phyloP scores from a whole-genome alignment of 2,329 filamentous ascomycete species.

The Ascochyta fabae region DNA sequence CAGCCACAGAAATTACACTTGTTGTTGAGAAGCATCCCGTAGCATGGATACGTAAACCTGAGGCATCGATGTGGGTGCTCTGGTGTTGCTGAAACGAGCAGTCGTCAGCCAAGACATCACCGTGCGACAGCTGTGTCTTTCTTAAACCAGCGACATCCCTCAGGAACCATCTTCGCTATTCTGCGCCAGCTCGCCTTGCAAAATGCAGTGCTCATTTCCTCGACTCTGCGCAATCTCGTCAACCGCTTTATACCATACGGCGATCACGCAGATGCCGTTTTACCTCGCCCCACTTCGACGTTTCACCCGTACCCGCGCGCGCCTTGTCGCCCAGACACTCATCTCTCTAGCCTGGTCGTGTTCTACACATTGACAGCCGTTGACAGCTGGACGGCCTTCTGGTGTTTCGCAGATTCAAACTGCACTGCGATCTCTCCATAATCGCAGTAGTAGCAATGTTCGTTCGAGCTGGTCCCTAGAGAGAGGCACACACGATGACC shows the following conservation, averaged over 20 bases:
- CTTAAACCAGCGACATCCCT: conserved; percentile 11
- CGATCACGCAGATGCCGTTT: conserved; percentile 34
- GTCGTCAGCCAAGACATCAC: conserved; percentile 10
- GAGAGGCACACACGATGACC: background rate
- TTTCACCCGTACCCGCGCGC: conserved; percentile 23
- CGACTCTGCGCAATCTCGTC: conserved; percentile 7
- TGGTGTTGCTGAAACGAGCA: conserved; percentile 14
- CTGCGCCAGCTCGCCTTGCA: background rate
- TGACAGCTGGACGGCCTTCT: background rate
- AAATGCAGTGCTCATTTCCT: conserved; percentile 9
- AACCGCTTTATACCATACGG: conserved; percentile 16
- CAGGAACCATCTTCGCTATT: background rate
- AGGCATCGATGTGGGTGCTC: conserved; percentile 8
- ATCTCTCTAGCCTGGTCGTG: background rate
- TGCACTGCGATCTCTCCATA: too few species aligned
- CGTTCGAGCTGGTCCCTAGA: background rate
- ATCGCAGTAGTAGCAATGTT: background rate
- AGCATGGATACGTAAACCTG: background rate
- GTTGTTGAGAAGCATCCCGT: background rate
- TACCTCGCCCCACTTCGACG: conserved; percentile 24
- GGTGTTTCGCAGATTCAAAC: background rate
- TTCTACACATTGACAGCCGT: background rate
- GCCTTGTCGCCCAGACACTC: conserved; percentile 8
- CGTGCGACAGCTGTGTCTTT: conserved; percentile 8
- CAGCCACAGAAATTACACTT: background rate